Evolutionary conservation across 73 alveolate genomes (phyloP), one percentile per base, ranked within the genome.

Genomic region (Blepharisma japonicum): DNA sequence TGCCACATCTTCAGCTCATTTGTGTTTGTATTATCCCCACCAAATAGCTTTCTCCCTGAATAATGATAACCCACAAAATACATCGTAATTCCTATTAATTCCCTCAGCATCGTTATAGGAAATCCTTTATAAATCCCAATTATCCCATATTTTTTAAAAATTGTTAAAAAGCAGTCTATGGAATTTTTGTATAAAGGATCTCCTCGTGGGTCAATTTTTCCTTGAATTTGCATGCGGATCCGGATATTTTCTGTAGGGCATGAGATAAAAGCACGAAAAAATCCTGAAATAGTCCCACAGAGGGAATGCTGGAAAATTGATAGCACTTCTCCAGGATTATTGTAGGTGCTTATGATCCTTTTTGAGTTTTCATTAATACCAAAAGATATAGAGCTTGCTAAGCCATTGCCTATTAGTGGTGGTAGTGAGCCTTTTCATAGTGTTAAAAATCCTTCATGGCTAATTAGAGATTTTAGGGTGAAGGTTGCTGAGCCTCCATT

Each of bases 341-440:
- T n/a, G 46, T 25, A n/a, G 11, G 5, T n/a, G 47, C 38, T 61
- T 25, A 61, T 20, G 0, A 14, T 8, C 11, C 47, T 61, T 25
- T 61, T 61, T 2, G 50, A 61, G 74, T 61, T 61, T 61, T 61
- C 74, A 18, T 14, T 39, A 14, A 61, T 39, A 9, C 74, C 74
- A 25, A 61, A 61, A 20, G 74, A 61, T 14, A 61, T 61, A 14
- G 74, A 61, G 46, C 23, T n/a, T 61, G 49, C 39, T 14, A 61
- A n/a, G 47, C 74, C 14, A 25, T n/a, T 61, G 14, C 74, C 74
- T 8, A 61, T 20, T 8, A 61, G 2, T 14, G 50, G 23, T 14
- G 46, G 47, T 14, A n/a, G 47, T 2, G 49, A 61, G 11, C 74
- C 74, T 61, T 61, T 61, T 39, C 74, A 61, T 20, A 61, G 46